These are phyloP conservation scores for Plectranthus barbatus DNA, from an alignment of 257 asterid genomes.

Conservation along the genomic window DNA sequence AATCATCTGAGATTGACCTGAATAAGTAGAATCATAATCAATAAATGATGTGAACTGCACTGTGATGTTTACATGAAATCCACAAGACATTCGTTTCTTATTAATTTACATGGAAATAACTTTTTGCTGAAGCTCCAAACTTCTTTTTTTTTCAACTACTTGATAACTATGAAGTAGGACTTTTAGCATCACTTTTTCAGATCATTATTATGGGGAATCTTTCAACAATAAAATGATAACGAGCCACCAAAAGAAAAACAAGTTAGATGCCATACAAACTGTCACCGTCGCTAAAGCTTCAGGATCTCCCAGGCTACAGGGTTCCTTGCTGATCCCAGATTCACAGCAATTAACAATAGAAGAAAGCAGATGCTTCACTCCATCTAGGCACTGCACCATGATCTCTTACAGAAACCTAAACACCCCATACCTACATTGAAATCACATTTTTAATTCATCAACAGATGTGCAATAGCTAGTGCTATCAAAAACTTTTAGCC, in stretches of 20 bases:
- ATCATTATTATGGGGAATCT: too few relatives aligned
- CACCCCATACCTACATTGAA: conserved; percentile 36
- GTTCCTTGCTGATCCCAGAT: conserved; percentile 48
- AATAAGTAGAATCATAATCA: not conserved
- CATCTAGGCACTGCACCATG: conserved; percentile 60
- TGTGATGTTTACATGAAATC: not conserved
- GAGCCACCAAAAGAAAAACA: not conserved
- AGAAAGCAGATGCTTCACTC: conserved; percentile 43
- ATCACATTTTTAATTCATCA: not conserved
- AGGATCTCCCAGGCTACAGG: conserved; percentile 51
- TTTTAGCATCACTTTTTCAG: too few relatives aligned
- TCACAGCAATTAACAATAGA: conserved; percentile 49
- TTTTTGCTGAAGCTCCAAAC: not conserved
- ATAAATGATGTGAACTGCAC: not conserved
- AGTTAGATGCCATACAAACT: conserved; percentile 31
- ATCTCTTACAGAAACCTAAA: conserved; percentile 28
- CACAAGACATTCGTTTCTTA: not conserved
- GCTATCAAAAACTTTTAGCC: not conserved
- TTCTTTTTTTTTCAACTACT: too few relatives aligned
- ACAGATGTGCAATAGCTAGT: not conserved
- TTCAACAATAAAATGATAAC: not conserved
- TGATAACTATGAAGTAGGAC: too few relatives aligned
- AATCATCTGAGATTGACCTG: not conserved
- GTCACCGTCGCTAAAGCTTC: conserved; percentile 64
- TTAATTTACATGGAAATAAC: not conserved